Percentiles rank a stretch among this genome's conserved stretches.
Evolutionary conservation across 2,329 filamentous ascomycete genomes (phyloP).

Genomic region (Emericellopsis cladophorae): DNA sequence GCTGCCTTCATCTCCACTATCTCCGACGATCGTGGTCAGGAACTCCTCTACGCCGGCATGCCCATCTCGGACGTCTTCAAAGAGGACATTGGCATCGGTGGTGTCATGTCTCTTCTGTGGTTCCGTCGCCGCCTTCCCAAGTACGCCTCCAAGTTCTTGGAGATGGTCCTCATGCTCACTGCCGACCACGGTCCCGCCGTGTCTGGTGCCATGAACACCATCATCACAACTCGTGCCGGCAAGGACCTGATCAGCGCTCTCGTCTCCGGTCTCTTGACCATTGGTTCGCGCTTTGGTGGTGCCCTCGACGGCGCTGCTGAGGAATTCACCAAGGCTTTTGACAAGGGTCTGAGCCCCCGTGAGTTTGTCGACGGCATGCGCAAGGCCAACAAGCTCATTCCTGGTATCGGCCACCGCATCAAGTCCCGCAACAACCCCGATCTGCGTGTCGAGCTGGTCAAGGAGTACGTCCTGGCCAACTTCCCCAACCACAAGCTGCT

Average conservation of each 20-base stretch:
- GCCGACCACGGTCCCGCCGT: slow-evolving; percentile 98
- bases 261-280: slow-evolving; percentile 93
- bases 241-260: slow-evolving; percentile 96
- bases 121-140: slow-evolving; percentile 94
- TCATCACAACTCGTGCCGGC: slow-evolving; percentile 97
- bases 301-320: slow-evolving; percentile 94
- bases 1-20: slow-evolving; percentile 99
- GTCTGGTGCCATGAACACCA: slow-evolving; percentile 99
- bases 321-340: slow-evolving; percentile 96
- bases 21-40: slow-evolving; percentile 98
- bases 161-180: slow-evolving; percentile 99
- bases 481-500: slow-evolving; percentile 98
- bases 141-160: slow-evolving; percentile 97
- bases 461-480: slow-evolving; percentile 95
- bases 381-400: slow-evolving; percentile 99
- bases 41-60: slow-evolving; percentile 97
- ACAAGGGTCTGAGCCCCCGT: slow-evolving; percentile 95
- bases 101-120: slow-evolving; percentile 99
- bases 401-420: slow-evolving; percentile 97
- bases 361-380: slow-evolving; percentile 98
- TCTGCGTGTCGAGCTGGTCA: slow-evolving; percentile 97
- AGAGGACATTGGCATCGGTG: slow-evolving; percentile 97
- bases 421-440: slow-evolving; percentile 99
- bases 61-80: slow-evolving; percentile 99
- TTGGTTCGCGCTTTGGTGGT: slow-evolving; percentile 96